These are phyloP conservation scores for Glomus cerebriforme DNA, from an alignment of 192 early-diverging fungal genomes.

Conservation along the genomic window DNA sequence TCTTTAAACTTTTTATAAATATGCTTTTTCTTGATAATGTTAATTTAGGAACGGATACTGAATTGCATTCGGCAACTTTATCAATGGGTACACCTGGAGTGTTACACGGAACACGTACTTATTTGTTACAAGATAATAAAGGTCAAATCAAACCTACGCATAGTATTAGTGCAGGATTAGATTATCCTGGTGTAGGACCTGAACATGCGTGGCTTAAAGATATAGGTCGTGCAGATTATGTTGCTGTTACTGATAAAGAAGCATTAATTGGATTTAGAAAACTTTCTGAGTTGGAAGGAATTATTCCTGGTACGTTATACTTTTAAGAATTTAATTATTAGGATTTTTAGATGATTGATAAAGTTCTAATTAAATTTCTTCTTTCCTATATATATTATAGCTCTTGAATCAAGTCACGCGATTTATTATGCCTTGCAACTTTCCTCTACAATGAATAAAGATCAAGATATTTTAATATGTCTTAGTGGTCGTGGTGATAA, in stretches of 20 bases:
- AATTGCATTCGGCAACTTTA: slow-evolving; percentile 89
- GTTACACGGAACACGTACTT: slow-evolving; percentile 94
- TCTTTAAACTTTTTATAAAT: background rate
- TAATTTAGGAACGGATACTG: slow-evolving; percentile 63
- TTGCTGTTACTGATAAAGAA: slow-evolving; percentile 78
- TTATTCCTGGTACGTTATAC: slow-evolving; percentile 66
- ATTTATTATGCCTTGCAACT: slow-evolving; percentile 79
- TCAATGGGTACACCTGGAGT: slow-evolving; percentile 85
- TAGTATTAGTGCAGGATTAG: slow-evolving; percentile 93
- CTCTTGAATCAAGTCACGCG: slow-evolving; percentile 94
- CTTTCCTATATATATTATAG: slow-evolving; percentile 41
- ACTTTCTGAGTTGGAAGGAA: slow-evolving; percentile 77
- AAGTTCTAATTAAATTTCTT: background rate
- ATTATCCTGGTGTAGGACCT: slow-evolving; percentile 98
- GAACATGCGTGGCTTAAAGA: slow-evolving; percentile 94
- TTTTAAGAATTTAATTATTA: background rate
- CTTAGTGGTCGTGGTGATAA: slow-evolving; percentile 96
- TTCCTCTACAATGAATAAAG: slow-evolving; percentile 71
- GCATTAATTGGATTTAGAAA: slow-evolving; percentile 82
- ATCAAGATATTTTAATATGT: slow-evolving; percentile 87
- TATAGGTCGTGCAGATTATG: slow-evolving; percentile 81
- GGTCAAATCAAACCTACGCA: slow-evolving; percentile 98
- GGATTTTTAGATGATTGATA: background rate
- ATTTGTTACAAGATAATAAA: slow-evolving; percentile 89
- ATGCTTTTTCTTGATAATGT: background rate